phyloP scores from a whole-genome alignment of 768 basidiomycete genomes.

The Rossbeevera mucosa region DNA sequence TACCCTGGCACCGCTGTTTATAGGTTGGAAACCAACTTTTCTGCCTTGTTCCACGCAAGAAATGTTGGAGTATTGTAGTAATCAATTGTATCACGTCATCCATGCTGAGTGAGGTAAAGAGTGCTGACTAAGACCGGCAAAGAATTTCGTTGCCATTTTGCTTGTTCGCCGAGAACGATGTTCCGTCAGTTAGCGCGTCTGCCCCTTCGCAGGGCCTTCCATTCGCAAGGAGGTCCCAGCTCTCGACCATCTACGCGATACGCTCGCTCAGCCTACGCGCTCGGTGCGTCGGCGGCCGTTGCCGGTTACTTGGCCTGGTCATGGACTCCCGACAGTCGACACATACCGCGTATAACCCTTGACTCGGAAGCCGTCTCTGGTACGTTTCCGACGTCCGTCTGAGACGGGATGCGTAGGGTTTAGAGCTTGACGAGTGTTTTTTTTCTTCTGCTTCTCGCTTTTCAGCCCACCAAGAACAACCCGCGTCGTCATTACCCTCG shows the following conservation, averaged over 20 bases:
- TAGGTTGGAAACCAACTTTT: background rate
- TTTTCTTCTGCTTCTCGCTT: background rate
- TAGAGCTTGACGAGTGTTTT: background rate
- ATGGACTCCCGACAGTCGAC: constrained; percentile 37
- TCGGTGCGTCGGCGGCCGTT: constrained; percentile 43
- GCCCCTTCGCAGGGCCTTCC: constrained; percentile 49
- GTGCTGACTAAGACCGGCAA: constrained; percentile 20
- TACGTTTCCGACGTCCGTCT: constrained; percentile 11
- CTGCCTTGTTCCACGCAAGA: background rate
- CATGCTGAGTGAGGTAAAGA: constrained; percentile 21
- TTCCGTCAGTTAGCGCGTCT: constrained; percentile 51
- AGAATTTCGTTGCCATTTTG: constrained; percentile 19
- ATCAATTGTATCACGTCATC: no score
- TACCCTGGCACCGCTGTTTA: background rate
- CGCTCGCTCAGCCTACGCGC: constrained; percentile 29
- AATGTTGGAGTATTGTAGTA: no score
- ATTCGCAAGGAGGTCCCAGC: constrained; percentile 36
- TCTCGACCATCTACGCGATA: constrained; percentile 20
- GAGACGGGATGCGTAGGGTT: background rate
- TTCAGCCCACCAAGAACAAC: background rate
- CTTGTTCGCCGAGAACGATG: constrained; percentile 35
- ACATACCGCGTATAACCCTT: constrained; percentile 46
- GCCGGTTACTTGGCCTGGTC: constrained; percentile 49
- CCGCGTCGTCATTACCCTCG: background rate
- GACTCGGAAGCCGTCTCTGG: constrained; percentile 37